Base-by-base conservation (phyloP, 1,284 basidiomycete species). In the Cryptococcus sp. region DNA sequence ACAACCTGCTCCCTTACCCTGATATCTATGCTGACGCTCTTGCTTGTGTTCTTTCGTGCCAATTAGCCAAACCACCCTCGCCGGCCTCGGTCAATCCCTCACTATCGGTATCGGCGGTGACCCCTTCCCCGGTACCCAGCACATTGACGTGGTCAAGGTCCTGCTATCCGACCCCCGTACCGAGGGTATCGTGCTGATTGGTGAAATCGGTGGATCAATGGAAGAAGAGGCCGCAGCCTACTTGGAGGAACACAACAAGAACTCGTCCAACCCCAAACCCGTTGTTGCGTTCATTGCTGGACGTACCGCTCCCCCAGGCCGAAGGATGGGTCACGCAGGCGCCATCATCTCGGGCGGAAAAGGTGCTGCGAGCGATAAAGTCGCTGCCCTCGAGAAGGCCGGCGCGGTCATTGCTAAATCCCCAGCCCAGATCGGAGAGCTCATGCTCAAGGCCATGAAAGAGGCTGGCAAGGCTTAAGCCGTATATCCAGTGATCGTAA, bases 221-320 rank as follows among this genome's bases (percentile, higher is more conserved):
- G 96, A 99, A 81, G 96, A 99, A 78, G 95, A 99, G 68, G 96
- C 96, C 17, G 96, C 96, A 4, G 96, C 94, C 72, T 96, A 94
- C 80, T 83, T 99, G 57, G 88, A 90, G 76, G 83, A 86, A 78
- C 89, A 92, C 83, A 99, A 99, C 85, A 89, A 91, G 80, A 91
- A 89, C 45, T 85, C 89, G 45, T 80, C 81, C 61, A 84, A 89
- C 70, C 91, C 91, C 64, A 99, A 99, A 80, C 96, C 96, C 54
- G 93, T 99, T 45, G 93, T 99, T 58, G 91, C 89, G 53, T 99
- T 99, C 80, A 98, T 99, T 73, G 96, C 96, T 60, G 96, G 93
- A 58, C 88, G 89, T 55, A 99, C 96, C 54, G 96, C 96, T 45
- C 96, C 96, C 56, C 96, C 96, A 45, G 96, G 96, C 52, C 84